Conservation (phyloP, 352 stramenopile genomes). For the Phytophthora rubi region DNA sequence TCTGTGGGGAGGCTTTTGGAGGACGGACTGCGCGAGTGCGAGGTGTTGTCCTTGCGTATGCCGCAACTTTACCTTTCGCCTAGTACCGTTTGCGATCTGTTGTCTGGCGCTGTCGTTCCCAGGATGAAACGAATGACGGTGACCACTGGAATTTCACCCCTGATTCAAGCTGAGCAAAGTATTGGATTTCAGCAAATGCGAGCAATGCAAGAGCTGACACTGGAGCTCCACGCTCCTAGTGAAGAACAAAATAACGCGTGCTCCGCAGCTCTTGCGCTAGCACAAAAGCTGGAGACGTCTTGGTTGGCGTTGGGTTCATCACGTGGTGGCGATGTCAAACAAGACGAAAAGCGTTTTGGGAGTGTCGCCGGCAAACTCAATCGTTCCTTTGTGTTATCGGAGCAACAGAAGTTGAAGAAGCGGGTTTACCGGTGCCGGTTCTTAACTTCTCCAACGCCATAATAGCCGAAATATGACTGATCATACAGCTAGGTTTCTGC, state of each 20-base stretch:
- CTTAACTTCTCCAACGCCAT: conserved; percentile 14
- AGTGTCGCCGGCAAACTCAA: conserved; percentile 7
- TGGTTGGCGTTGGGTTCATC: conserved; percentile 25
- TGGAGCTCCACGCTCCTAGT: conserved; percentile 29
- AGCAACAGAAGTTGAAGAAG: conserved; percentile 30
- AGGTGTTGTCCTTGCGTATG: conserved; percentile 47
- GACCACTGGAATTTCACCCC: conserved; percentile 16
- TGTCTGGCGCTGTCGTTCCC: conserved; percentile 16
- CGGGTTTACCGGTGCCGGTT: conserved; percentile 36
- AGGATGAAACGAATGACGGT: conserved; percentile 39
- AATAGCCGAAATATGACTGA: background rate
- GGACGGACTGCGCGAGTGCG: conserved; percentile 51
- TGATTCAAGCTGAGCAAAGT: background rate
- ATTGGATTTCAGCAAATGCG: conserved; percentile 26
- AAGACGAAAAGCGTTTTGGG: conserved; percentile 8
- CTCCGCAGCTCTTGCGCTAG: conserved; percentile 4
- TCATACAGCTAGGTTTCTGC: conserved; percentile 2
- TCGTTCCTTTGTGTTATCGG: conserved; percentile 27
- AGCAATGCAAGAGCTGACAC: conserved; percentile 25
- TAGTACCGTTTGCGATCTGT: conserved; percentile 19
- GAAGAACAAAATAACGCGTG: conserved; percentile 12
- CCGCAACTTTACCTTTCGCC: conserved; percentile 28
- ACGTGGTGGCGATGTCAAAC: background rate
- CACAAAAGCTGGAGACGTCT: conserved; percentile 26
- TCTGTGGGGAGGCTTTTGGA: conserved; percentile 46